Evolutionary conservation across 2,329 filamentous ascomycete species (phyloP), one percentile per base, ranked within the genome.

Genomic region (Claviceps spartinae): DNA sequence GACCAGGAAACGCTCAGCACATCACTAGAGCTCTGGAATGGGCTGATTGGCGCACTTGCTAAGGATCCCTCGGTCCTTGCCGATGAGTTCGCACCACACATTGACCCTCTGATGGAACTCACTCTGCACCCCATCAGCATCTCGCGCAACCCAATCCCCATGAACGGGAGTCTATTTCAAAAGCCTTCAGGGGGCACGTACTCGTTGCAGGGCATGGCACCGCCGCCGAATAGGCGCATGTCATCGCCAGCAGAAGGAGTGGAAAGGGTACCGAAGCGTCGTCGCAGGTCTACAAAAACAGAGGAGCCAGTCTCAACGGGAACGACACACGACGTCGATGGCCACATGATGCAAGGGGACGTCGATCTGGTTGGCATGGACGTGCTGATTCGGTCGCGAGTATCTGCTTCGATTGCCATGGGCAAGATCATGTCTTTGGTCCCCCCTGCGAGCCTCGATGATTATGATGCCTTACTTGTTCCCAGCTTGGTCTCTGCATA

Each of bases 321-420:
- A n/a, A 72, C 85, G n/a, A 80, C 85, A 1, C 93, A 98, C 67
- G 95, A 98, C 65, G 88, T 98, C 18, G 93, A 98, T 65, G 93
- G 90, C 9, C 90, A 95, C 59, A 96, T 98, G 85, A 89, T 98
- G 73, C 87, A 91, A 64, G 93, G 94, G 49, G 94, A 98, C 61
- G 84, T 97, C 47, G 94, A 98, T 63, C 75, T 98, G 43, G 90
- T 98, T 26, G 90, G 93, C 36, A 79, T 86, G 61, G 93, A 98
- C 54, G 83, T 83, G 6, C 80, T 98, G 66, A 81, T 97, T 48
- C 82, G 91, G 55, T 95, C 90, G 7, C 86, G 91, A 58, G 84
- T 94, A n/a, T 86, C 82, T 54, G 88, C 90, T 13, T 87, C 91
- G 20, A 82, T 79, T 62, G 93, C 93, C 2, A 82, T 98, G 67